phyloP scores from a whole-genome alignment of 495 filamentous ascomycete genomes.

The Astrocystis sublimbata region DNA sequence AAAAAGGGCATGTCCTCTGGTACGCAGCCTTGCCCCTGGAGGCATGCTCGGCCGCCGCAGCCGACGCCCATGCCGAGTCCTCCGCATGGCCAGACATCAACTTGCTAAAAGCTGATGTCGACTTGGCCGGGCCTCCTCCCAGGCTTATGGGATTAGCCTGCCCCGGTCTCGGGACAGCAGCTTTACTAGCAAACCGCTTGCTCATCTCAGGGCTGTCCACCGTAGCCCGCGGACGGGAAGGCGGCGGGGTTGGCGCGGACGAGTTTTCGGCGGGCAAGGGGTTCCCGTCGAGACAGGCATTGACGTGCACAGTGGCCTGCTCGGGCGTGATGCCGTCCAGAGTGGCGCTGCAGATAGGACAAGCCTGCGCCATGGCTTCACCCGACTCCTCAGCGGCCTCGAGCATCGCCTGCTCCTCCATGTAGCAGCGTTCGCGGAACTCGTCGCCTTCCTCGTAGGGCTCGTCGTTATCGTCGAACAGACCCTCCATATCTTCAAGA shows the following conservation, averaged over 20 bases:
- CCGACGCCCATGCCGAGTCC: conserved; percentile 84
- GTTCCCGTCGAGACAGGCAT: conserved; percentile 86
- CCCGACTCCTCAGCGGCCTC: conserved; percentile 54
- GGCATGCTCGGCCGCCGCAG: conserved; percentile 74
- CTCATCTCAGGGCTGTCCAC: conserved; percentile 41
- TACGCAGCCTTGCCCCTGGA: conserved; percentile 88
- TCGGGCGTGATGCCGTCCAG: conserved; percentile 60
- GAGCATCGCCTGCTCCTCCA: conserved; percentile 62
- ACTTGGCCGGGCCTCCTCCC: conserved; percentile 33
- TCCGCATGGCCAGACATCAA: conserved; percentile 91
- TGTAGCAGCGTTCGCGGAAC: conserved; percentile 58
- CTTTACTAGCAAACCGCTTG: conserved; percentile 63
- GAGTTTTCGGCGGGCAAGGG: conserved; percentile 58
- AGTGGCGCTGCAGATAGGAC: conserved; percentile 73
- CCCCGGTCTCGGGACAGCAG: conserved; percentile 70
- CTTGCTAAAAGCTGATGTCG: conserved; percentile 77
- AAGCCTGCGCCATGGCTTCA: conserved; percentile 48
- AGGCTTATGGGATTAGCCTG: conserved; percentile 73
- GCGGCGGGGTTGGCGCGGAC: conserved; percentile 27
- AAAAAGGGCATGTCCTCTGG: conserved; percentile 91
- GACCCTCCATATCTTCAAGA: conserved; percentile 64
- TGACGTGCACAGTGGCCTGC: conserved; percentile 75
- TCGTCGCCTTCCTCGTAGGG: conserved; percentile 60
- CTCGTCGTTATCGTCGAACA: conserved; percentile 48
- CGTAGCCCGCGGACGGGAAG: conserved; percentile 28